Conservation (phyloP, 2,329 filamentous ascomycete genomes). For the Botrytis paeoniae region DNA sequence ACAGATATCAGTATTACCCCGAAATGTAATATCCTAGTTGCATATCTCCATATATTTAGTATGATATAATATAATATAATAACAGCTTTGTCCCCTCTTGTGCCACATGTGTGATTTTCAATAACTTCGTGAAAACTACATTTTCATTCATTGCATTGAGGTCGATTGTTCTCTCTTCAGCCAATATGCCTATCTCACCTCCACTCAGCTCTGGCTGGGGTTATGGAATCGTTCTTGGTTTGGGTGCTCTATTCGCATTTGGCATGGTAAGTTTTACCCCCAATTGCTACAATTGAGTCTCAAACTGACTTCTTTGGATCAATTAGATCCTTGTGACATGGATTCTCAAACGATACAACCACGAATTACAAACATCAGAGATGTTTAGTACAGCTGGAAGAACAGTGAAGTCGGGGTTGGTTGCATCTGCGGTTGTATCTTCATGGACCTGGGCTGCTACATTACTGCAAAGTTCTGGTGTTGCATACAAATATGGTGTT, state of each 20-base stretch:
- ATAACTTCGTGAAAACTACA: neutral
- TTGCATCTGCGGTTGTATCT: slow-evolving; percentile 85
- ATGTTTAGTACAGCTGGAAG: slow-evolving; percentile 89
- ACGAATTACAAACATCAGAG: slow-evolving; percentile 84
- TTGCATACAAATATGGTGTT: slow-evolving; percentile 75
- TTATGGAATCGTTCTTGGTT: slow-evolving; percentile 59
- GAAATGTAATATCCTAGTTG: neutral
- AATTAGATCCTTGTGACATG: slow-evolving; percentile 38
- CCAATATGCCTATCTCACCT: slow-evolving; percentile 36
- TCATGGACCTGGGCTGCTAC: slow-evolving; percentile 94
- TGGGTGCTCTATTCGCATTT: slow-evolving; percentile 61
- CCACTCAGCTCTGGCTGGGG: slow-evolving; percentile 47
- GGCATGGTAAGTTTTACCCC: slow-evolving; percentile 51
- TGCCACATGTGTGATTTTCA: neutral
- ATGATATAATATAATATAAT: slow-evolving; percentile 14
- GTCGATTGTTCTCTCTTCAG: neutral
- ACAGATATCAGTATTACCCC: slow-evolving; percentile 1
- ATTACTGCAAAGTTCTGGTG: slow-evolving; percentile 72
- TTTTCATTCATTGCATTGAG: neutral
- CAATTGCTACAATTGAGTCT: neutral
- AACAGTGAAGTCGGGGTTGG: slow-evolving; percentile 84
- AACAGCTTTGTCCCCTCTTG: neutral
- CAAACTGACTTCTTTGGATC: neutral
- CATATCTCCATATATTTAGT: neutral
- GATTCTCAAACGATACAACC: slow-evolving; percentile 52